Evolutionary conservation across 1,284 basidiomycete genomes (phyloP), one percentile per base, ranked within the genome.

Genomic region (Sporisorium reilianum): DNA sequence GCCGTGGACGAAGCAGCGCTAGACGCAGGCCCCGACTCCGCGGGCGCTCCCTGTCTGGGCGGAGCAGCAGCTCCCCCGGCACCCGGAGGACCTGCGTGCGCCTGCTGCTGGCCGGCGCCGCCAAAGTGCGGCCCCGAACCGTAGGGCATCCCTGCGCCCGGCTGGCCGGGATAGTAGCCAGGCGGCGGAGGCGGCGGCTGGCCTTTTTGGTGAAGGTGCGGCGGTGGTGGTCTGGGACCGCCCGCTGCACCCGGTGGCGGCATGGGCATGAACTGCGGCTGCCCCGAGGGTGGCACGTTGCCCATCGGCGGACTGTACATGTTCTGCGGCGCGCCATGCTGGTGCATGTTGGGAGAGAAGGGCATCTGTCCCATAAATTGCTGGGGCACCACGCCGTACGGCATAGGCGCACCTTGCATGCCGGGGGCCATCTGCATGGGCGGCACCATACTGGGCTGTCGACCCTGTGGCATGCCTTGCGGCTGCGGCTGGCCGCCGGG

Each of bases 251-350:
- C 65, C 1, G 64, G 69, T 32, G 69, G 69, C n/a, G 69, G 74
- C 68, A 76, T 76, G 3, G 74, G 69, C 57, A 68, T 64, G 34
- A 63, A 72, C n/a, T 72, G 75, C 58, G 64, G 64, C 54, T 62
- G 62, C 23, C 48, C 56, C 12, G 59, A 30, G 18, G 64, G 64
- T 0, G 69, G 59, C 23, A 71, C 69, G 23, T 75, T 72, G 32
- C 61, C 77, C 75, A 81, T 80, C 55, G 78, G 79, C 40, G 79
- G 79, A 25, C 76, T 78, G 57, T 81, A 81, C 67, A 81, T 73
- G 45, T 59, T 65, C 52, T 69, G 75, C 23, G 75, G 68, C 9
- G 51, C 75, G 16, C 66, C 76, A 26, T 80, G 78, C 26, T 73
- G 67, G 34, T 74, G 75, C 70, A 81, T 73, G n/a, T 70, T 58